A percentile compares a stretch with the other conserved stretches of the same genome.
Evolutionary conservation across 768 basidiomycete species (phyloP).

Genomic region (Tricholoma terreum): DNA sequence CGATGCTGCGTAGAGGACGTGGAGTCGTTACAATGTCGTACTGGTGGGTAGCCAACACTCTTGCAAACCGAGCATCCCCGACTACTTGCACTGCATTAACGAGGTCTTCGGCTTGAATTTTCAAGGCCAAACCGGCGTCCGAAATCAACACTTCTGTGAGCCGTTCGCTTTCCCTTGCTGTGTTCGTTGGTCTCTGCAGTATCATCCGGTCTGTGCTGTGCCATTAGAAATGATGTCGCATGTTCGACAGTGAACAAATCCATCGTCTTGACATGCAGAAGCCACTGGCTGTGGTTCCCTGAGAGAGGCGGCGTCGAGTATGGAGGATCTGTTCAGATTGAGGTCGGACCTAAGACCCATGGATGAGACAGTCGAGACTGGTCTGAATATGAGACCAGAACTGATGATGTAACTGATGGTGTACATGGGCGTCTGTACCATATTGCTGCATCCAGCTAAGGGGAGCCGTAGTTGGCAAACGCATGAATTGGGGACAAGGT

Average conservation of each 20-base stretch:
- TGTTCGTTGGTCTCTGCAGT: too few relatives aligned
- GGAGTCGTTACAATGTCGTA: neutral
- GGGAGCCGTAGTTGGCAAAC: too few relatives aligned
- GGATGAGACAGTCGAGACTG: neutral
- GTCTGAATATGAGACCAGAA: neutral
- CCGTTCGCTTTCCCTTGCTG: slow-evolving; percentile 39
- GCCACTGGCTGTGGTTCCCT: neutral
- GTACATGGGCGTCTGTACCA: too few relatives aligned
- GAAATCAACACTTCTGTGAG: slow-evolving; percentile 25
- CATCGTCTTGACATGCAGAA: neutral
- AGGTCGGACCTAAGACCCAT: neutral
- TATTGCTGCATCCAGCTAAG: too few relatives aligned
- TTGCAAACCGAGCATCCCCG: slow-evolving; percentile 38
- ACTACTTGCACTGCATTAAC: slow-evolving; percentile 25
- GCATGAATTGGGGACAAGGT: too few relatives aligned
- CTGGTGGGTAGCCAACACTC: slow-evolving; percentile 35
- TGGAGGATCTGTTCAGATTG: neutral
- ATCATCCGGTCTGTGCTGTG: too few relatives aligned
- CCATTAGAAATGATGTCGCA: too few relatives aligned
- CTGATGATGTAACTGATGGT: too few relatives aligned
- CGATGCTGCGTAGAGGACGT: neutral
- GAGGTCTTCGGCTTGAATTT: slow-evolving; percentile 37
- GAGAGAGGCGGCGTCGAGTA: too few relatives aligned
- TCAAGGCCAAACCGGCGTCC: slow-evolving; percentile 47
- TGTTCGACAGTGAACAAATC: neutral